Evolutionary conservation across 768 basidiomycete species (phyloP).

Genomic region (Lactarius vividus): DNA sequence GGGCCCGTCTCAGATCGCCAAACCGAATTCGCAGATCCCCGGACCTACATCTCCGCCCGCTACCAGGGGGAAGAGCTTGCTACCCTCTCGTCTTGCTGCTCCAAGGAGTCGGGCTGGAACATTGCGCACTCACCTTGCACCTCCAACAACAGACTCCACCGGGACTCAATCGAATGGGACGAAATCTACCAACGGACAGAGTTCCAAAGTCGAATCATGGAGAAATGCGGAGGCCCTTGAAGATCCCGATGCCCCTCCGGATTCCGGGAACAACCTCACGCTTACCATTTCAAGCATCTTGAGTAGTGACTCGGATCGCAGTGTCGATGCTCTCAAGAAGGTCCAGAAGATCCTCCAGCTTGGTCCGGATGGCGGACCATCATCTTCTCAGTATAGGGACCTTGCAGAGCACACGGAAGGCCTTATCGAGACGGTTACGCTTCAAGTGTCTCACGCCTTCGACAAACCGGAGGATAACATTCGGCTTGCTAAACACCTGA

Average conservation of each 20-base stretch:
- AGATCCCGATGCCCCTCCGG: slow-evolving; percentile 28
- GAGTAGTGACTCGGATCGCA: slow-evolving; percentile 78
- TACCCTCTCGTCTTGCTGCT: slow-evolving; percentile 73
- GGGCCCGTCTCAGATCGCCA: slow-evolving; percentile 32
- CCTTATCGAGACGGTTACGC: slow-evolving; percentile 84
- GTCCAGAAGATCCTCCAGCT: slow-evolving; percentile 83
- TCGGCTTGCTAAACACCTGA: slow-evolving; percentile 93
- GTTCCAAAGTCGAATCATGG: slow-evolving; percentile 24
- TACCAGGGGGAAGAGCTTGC: slow-evolving; percentile 59
- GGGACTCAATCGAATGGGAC: slow-evolving; percentile 10
- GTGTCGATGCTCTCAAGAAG: slow-evolving; percentile 92
- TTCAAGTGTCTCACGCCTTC: slow-evolving; percentile 91
- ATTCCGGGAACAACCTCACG: slow-evolving; percentile 58
- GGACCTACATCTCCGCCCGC: slow-evolving; percentile 38
- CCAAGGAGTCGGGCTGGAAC: slow-evolving; percentile 51
- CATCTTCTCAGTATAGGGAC: slow-evolving; percentile 70
- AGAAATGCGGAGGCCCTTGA: slow-evolving; percentile 18
- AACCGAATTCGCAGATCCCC: slow-evolving; percentile 33
- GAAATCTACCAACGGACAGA: slow-evolving; percentile 18
- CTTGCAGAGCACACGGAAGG: slow-evolving; percentile 78
- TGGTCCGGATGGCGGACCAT: slow-evolving; percentile 68
- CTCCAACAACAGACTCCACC: slow-evolving; percentile 5
- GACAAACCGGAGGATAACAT: slow-evolving; percentile 83
- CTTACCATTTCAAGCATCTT: slow-evolving; percentile 86
- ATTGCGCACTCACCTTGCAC: slow-evolving; percentile 16